Percentiles rank a stretch among this genome's conserved stretches.
Conservation (phyloP, 345 rosid genomes). For the Abelmoschus esculentus region DNA sequence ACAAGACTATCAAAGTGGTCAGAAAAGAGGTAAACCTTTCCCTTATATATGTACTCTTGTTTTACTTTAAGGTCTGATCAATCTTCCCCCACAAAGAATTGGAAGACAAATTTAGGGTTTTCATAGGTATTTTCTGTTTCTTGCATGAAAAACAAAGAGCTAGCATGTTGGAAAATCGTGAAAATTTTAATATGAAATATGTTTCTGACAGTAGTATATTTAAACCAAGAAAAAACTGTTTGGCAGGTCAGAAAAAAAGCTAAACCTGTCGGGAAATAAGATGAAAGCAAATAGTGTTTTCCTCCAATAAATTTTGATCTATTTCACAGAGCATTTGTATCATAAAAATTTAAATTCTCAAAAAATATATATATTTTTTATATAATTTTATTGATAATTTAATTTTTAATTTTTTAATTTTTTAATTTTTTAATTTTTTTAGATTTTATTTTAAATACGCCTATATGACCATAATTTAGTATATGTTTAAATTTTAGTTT, state of each 20-base stretch:
- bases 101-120: background rate
- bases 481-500: too few species aligned
- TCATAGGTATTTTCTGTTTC: background rate
- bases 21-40: background rate
- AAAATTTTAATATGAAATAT: background rate
- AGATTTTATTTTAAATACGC: too few species aligned
- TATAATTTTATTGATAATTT: too few species aligned
- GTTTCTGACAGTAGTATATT: slow-evolving; percentile 1
- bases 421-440: too few species aligned
- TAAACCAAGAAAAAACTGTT: slow-evolving; percentile 8
- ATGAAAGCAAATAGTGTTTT: background rate
- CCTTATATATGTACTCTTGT: background rate
- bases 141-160: background rate
- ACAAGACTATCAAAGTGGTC: slow-evolving; percentile 1
- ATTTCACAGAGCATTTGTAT: background rate
- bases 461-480: too few species aligned
- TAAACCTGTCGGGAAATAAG: background rate
- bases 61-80: background rate
- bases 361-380: too few species aligned
- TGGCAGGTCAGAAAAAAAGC: slow-evolving; percentile 6
- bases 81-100: background rate
- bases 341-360: too few species aligned
- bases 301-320: background rate
- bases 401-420: too few species aligned
- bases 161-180: background rate